Percentiles rank a stretch among this genome's conserved stretches.
These are phyloP conservation scores for Boletellus sp. DNA, from an alignment of 768 basidiomycete species.

Conservation along the genomic window DNA sequence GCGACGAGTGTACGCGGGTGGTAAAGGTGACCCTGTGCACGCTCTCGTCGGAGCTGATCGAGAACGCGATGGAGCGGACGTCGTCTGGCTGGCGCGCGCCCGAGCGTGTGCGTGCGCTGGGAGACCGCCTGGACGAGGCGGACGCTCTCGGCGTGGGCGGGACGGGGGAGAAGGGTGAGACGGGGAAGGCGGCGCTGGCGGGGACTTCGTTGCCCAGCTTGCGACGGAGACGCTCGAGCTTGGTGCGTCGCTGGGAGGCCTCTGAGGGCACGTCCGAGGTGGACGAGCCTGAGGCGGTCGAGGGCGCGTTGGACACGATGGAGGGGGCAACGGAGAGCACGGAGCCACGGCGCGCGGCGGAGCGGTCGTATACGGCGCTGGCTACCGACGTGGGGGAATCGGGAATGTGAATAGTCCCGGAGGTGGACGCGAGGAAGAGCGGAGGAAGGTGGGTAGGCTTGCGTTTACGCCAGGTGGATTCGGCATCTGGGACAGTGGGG, in stretches of 20 bases:
- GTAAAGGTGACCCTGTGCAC: conserved; percentile 21
- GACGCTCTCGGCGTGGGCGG: conserved; percentile 3
- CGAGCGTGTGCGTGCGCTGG: conserved; percentile 4
- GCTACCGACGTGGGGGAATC: conserved; percentile 3
- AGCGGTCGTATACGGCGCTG: conserved; percentile 6
- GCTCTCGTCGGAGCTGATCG: conserved; percentile 28
- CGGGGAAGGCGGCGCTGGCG: conserved; percentile 55
- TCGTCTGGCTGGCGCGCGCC: conserved; percentile 17
- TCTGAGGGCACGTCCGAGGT: conserved; percentile 32
- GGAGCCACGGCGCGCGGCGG: conserved; percentile 15
- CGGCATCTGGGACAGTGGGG: conserved; percentile 3
- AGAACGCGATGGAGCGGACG: conserved; percentile 20
- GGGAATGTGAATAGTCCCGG: background rate
- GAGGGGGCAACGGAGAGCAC: conserved; percentile 19
- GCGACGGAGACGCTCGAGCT: conserved; percentile 61
- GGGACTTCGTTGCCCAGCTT: conserved; percentile 65
- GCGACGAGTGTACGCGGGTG: conserved; percentile 14
- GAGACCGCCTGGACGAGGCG: background rate
- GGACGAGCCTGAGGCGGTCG: conserved; percentile 22
- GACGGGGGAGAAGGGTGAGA: conserved; percentile 9
- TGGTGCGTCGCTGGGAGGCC: conserved; percentile 43
- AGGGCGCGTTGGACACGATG: conserved; percentile 16
- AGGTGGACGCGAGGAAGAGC: conserved; percentile 18
- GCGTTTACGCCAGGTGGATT: conserved; percentile 22
- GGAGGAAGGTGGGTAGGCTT: conserved; percentile 30